Evolutionary conservation across 331 rosid genomes (phyloP), one percentile per base, ranked within the genome.

Genomic region (Acacia pycnantha): DNA sequence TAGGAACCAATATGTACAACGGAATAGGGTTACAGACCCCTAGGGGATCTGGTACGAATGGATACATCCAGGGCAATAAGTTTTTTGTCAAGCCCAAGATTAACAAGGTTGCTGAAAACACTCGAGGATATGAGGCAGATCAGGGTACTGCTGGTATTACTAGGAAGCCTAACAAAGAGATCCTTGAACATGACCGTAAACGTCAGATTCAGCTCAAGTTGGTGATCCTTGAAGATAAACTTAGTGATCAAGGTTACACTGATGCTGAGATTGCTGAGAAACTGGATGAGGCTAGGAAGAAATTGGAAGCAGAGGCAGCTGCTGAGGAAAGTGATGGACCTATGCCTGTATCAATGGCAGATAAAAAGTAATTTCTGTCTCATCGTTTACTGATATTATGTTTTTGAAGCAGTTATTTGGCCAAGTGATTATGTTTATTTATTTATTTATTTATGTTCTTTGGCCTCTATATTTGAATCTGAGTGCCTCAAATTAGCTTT

Each of bases 131-230:
- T 53, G 96, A 91, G 35, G 89, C 73, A 26, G 76, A 72, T 72
- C 76, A 72, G 76, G 76, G 76, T 47, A 72, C 76, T 27, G 76
- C 61, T 4, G 96, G 94, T n/a, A 84, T 91, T 43, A 43, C 88
- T 2, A 85, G 83, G 84, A 89, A 85, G 88, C 73, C 96, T 8
- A 91, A 91, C 69, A 85, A 72, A 40, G 93, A 90, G 37, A 90
- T 91, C 70, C 92, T 91, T 9, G 96, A 91, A 81, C 96, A 91
- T 11, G 96, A 90, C 47, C 94, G 94, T 33, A 91, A 91, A 85
- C 92, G 96, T 76, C 96, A 91, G 91, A 85, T 91, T 77, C 88
- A 88, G 79, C 87, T 91, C 89, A 91, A 87, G 84, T 84, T 91
- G 24, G 86, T 87, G 6, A 85, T 88, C 41, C 93, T 91, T 11